phyloP scores from a whole-genome alignment of 106 monocot genomes.

The Apostasia ramifera region DNA sequence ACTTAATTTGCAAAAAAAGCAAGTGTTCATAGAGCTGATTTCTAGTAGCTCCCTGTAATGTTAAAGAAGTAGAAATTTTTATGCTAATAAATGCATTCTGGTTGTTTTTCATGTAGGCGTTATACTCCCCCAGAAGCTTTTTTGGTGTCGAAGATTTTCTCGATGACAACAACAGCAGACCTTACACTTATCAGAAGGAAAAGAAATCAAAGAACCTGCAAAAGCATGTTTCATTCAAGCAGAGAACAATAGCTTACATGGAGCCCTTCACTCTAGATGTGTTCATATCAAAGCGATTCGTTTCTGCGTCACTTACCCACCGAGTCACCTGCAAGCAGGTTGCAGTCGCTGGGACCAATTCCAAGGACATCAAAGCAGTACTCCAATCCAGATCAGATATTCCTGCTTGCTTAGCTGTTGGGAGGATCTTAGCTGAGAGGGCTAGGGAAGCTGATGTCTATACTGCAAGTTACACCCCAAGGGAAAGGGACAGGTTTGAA shows the following conservation, averaged over 20 bases:
- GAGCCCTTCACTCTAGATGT: constrained; percentile 89
- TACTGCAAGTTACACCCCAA: constrained; percentile 70
- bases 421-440: constrained; percentile 67
- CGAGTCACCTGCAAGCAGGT: constrained; percentile 87
- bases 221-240: constrained; percentile 89
- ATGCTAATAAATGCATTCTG: background rate
- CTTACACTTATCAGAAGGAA: constrained; percentile 84
- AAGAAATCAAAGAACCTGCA: constrained; percentile 76
- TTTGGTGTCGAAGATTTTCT: constrained; percentile 92
- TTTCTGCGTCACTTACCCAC: constrained; percentile 86
- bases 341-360: constrained; percentile 92
- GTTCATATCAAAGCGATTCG: constrained; percentile 91
- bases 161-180: constrained; percentile 88
- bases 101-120: constrained; percentile 16
- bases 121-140: constrained; percentile 66
- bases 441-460: constrained; percentile 88
- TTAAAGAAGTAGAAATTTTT: too few species aligned
- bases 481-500: constrained; percentile 86
- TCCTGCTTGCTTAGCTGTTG: constrained; percentile 83
- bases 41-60: too few species aligned
- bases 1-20: background rate
- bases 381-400: constrained; percentile 78
- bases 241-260: constrained; percentile 85
- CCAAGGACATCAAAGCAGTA: constrained; percentile 87
- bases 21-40: background rate